Evolutionary conservation across 768 basidiomycete species (phyloP).

Genomic region (Cyathus striatus): DNA sequence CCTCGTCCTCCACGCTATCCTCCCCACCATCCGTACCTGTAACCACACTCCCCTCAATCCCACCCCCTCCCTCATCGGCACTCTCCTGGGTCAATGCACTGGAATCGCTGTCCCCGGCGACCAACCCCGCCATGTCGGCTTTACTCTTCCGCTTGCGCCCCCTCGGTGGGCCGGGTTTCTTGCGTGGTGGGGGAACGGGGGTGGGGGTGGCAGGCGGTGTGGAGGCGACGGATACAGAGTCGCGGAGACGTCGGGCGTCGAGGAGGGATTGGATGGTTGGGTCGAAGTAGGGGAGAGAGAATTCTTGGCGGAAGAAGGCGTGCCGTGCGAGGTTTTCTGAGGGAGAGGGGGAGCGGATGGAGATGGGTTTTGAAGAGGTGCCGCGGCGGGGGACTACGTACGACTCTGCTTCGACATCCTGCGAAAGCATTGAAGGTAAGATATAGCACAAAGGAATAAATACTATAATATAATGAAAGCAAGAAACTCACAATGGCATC

Average conservation of each 20-base stretch:
- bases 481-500: conserved; percentile 56
- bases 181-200: conserved; percentile 11
- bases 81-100: conserved; percentile 82
- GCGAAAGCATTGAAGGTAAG: neutral
- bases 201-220: conserved; percentile 42
- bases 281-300: conserved; percentile 39
- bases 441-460: conserved; percentile 3
- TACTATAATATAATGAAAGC: neutral
- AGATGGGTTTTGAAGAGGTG: conserved; percentile 32
- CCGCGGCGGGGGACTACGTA: neutral
- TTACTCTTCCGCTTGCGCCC: conserved; percentile 40
- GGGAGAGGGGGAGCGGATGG: conserved; percentile 62
- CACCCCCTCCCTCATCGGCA: conserved; percentile 55
- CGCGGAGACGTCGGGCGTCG: conserved; percentile 56
- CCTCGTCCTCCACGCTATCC: conserved; percentile 65
- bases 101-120: conserved; percentile 80
- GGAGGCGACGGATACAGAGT: conserved; percentile 59
- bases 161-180: conserved; percentile 15
- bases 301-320: conserved; percentile 74
- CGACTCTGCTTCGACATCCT: conserved; percentile 27
- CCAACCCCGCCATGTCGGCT: conserved; percentile 66
- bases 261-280: conserved; percentile 43
- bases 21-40: conserved; percentile 72
- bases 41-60: conserved; percentile 58
- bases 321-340: conserved; percentile 63